phyloP scores from a whole-genome alignment of 768 basidiomycete genomes.

The Russula lepida region DNA sequence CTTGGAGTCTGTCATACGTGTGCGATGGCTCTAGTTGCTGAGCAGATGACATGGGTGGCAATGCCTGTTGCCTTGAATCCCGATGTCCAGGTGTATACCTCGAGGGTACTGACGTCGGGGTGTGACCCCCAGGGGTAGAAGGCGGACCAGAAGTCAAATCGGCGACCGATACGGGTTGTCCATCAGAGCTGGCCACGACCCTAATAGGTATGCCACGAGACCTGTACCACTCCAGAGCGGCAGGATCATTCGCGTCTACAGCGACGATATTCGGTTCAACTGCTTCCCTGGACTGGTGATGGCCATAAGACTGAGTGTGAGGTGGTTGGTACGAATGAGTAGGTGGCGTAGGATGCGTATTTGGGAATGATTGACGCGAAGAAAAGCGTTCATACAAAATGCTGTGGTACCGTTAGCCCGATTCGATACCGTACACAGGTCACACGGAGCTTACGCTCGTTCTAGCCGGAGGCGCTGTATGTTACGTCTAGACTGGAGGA shows the following conservation, averaged over 20 bases:
- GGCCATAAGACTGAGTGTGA: constrained; percentile 15
- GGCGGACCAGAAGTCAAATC: constrained; percentile 33
- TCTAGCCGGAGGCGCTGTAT: constrained; percentile 85
- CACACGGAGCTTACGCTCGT: constrained; percentile 59
- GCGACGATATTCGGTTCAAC: constrained; percentile 1
- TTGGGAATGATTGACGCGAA: constrained; percentile 28
- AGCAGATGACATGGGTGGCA: constrained; percentile 25
- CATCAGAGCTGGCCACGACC: constrained; percentile 39
- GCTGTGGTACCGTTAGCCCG: constrained; percentile 30
- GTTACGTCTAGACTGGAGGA: constrained; percentile 68
- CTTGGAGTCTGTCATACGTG: constrained; percentile 9
- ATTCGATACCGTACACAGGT: constrained; percentile 5
- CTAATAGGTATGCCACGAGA: constrained; percentile 42
- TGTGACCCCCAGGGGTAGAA: constrained; percentile 16
- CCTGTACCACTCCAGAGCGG: constrained; percentile 38
- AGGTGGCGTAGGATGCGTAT: constrained; percentile 23
- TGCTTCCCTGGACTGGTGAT: constrained; percentile 7
- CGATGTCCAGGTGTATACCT: constrained; percentile 25
- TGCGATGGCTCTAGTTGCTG: constrained; percentile 13
- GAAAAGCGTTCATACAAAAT: constrained; percentile 75
- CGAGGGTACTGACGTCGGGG: constrained; percentile 1
- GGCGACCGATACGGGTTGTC: constrained; percentile 40
- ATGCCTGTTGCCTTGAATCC: constrained; percentile 24
- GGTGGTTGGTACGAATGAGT: constrained; percentile 23
- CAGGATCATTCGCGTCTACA: constrained; percentile 39